phyloP scores from a whole-genome alignment of 202 grass and related monocot species.

The Sporobolus alterniflorus region DNA sequence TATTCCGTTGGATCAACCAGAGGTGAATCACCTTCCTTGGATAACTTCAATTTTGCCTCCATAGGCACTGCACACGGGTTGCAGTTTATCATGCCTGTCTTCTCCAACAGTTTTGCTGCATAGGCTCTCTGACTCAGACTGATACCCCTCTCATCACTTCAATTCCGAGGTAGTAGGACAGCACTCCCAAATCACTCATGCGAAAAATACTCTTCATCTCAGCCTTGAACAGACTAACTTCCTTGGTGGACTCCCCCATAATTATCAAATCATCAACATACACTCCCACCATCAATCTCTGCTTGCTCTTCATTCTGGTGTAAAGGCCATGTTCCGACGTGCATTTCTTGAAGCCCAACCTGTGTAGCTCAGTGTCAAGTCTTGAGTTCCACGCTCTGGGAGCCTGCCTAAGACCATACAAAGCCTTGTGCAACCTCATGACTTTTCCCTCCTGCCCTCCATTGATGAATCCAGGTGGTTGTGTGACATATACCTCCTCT shows the following conservation, averaged over 20 bases:
- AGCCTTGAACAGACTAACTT: background rate
- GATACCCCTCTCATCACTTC: background rate
- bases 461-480: background rate
- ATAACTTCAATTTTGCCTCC: background rate
- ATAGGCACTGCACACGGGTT: background rate
- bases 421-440: background rate
- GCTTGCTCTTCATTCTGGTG: background rate
- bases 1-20: too few species aligned
- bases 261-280: background rate
- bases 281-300: background rate
- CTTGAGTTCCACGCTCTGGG: background rate
- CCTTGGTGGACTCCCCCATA: too few species aligned
- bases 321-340: background rate
- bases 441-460: background rate
- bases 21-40: too few species aligned
- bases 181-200: background rate
- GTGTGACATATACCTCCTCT: background rate
- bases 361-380: background rate
- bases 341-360: background rate
- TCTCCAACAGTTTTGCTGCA: background rate
- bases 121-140: background rate
- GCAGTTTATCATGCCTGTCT: background rate
- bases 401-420: background rate
- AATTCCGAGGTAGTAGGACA: background rate
- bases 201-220: background rate